Conservation (phyloP, 768 basidiomycete genomes). For the Tulasnella sp. region DNA sequence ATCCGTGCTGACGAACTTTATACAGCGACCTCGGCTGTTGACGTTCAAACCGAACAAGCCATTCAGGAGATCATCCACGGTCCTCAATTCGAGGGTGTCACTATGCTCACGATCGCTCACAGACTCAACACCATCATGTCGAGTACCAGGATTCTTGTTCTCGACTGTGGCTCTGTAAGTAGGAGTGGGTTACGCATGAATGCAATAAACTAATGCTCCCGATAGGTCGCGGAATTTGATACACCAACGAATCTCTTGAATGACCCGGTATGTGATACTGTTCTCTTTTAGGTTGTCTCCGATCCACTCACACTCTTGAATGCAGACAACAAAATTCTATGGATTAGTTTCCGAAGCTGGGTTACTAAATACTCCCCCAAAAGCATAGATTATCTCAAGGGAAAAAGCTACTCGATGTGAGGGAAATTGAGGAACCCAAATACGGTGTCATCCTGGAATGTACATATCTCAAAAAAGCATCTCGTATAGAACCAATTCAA, state of each 20-base stretch:
- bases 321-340: constrained; percentile 16
- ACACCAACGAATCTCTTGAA: constrained; percentile 49
- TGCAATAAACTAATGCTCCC: background rate
- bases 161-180: constrained; percentile 59
- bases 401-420: too few relatives aligned
- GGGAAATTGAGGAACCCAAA: too few relatives aligned
- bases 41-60: constrained; percentile 77
- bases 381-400: too few relatives aligned
- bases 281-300: background rate
- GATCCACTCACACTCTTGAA: background rate
- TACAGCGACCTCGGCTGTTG: constrained; percentile 75
- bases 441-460: too few relatives aligned
- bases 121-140: constrained; percentile 63
- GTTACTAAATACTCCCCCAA: constrained; percentile 8
- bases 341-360: constrained; percentile 18
- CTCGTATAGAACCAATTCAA: too few relatives aligned
- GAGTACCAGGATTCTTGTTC: constrained; percentile 68
- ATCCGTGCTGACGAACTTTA: constrained; percentile 12
- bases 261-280: constrained; percentile 26
- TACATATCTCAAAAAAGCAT: too few relatives aligned
- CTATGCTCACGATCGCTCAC: constrained; percentile 79
- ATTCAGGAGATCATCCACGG: constrained; percentile 83
- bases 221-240: constrained; percentile 65
- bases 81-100: constrained; percentile 59
- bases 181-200: background rate